Evolutionary conservation across 176 grass and related monocot genomes (phyloP).

Genomic region (Pontederia paniculata): DNA sequence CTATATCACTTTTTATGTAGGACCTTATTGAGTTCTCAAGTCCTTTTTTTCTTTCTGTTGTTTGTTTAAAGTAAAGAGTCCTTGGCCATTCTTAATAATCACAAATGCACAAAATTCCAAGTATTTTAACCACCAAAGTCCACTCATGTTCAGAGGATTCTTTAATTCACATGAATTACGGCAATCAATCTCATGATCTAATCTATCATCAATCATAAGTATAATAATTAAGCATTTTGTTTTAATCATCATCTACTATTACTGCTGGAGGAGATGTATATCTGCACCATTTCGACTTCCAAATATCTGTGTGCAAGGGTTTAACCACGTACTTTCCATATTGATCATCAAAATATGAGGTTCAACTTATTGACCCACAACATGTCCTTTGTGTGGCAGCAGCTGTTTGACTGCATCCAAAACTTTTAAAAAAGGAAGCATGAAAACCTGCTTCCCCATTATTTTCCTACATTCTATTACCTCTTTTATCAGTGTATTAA

Average conservation of each 20-base stretch:
- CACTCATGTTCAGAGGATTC: background rate
- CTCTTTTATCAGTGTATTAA: background rate
- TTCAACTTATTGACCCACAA: background rate
- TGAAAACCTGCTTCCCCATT: constrained; percentile 1
- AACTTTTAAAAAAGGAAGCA: constrained; percentile 7
- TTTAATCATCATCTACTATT: constrained; percentile 1
- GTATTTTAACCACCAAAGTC: too few relatives aligned
- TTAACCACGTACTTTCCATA: background rate
- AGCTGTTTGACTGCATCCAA: constrained; percentile 21
- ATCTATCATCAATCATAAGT: too few relatives aligned
- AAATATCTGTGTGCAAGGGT: background rate
- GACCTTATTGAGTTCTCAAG: background rate
- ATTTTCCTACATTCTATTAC: constrained; percentile 1
- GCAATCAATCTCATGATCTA: too few relatives aligned
- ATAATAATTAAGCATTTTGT: too few relatives aligned
- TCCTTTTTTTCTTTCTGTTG: too few relatives aligned
- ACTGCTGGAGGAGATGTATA: too few relatives aligned
- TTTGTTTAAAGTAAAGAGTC: too few relatives aligned
- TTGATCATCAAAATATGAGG: constrained; percentile 7
- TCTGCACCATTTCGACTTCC: too few relatives aligned
- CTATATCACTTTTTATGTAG: background rate
- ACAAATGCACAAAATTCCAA: too few relatives aligned
- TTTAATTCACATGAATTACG: background rate
- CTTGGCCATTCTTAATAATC: too few relatives aligned
- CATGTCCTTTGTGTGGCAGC: constrained; percentile 46